These are phyloP conservation scores for Penicillium subrubescens DNA, from an alignment of 495 filamentous ascomycete species.

Conservation along the genomic window DNA sequence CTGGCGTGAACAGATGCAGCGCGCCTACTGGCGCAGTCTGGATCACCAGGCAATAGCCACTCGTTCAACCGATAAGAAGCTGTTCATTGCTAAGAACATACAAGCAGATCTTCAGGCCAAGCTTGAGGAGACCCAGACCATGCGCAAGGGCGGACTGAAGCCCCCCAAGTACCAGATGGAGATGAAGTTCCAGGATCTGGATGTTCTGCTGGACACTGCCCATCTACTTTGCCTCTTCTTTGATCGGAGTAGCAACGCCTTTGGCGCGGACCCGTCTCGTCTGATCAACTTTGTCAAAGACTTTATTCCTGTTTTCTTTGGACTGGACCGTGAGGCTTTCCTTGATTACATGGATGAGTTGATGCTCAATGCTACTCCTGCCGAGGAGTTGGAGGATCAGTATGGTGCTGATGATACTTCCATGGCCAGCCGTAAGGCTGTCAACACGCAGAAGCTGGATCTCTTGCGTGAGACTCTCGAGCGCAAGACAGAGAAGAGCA, in stretches of 20 bases:
- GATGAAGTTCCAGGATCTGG: constrained; percentile 71
- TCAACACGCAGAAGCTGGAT: constrained; percentile 72
- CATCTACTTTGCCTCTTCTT: constrained; percentile 77
- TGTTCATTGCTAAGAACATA: constrained; percentile 83
- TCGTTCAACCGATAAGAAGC: constrained; percentile 83
- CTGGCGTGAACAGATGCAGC: constrained; percentile 91
- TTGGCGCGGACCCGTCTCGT: constrained; percentile 70
- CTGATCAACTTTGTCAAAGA: constrained; percentile 82
- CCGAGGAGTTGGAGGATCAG: constrained; percentile 68
- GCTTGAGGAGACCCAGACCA: constrained; percentile 78
- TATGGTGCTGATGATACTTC: constrained; percentile 50
- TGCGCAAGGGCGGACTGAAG: constrained; percentile 60
- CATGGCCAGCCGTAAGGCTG: constrained; percentile 58
- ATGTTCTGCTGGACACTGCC: constrained; percentile 78
- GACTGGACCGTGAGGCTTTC: constrained; percentile 73
- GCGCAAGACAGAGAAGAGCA: constrained; percentile 65
- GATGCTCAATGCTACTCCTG: constrained; percentile 58
- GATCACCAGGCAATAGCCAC: constrained; percentile 91
- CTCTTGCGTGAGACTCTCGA: constrained; percentile 87
- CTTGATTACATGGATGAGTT: constrained; percentile 75
- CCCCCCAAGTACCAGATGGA: constrained; percentile 70
- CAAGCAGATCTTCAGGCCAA: constrained; percentile 83
- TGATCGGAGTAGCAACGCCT: constrained; percentile 65
- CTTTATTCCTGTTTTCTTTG: constrained; percentile 89
- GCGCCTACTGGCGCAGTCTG: constrained; percentile 90